phyloP scores from a whole-genome alignment of 176 grass and related monocot genomes.

The Eremochloa ophiuroides region DNA sequence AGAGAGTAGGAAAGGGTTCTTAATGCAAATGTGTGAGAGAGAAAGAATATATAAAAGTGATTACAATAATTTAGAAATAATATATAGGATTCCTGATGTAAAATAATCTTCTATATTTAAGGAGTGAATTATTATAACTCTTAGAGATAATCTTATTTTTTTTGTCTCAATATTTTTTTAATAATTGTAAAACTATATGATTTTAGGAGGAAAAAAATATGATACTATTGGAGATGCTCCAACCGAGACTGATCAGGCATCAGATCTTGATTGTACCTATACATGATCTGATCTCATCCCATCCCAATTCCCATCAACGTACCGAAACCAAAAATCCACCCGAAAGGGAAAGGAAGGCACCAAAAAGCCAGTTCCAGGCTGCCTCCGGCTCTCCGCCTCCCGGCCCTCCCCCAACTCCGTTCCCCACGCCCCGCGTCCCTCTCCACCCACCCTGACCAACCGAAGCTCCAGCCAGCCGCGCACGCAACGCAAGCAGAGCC shows the following conservation, averaged over 20 bases:
- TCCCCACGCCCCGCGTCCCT: background rate
- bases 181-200: too few species aligned
- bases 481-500: background rate
- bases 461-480: background rate
- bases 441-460: background rate
- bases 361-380: background rate
- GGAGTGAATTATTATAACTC: too few species aligned
- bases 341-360: background rate
- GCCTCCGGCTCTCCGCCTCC: background rate
- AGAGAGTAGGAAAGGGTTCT: too few species aligned
- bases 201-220: too few species aligned
- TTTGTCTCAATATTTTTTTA: too few species aligned
- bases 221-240: too few species aligned
- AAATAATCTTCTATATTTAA: too few species aligned
- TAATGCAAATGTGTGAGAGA: too few species aligned
- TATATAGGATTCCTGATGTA: too few species aligned
- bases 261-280: conserved; percentile 12
- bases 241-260: background rate
- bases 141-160: too few species aligned
- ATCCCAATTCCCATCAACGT: background rate
- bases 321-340: background rate
- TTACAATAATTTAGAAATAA: too few species aligned
- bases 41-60: too few species aligned
- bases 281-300: background rate
- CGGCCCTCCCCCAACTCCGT: background rate